These are phyloP conservation scores for Ascochyta koolunga DNA, from an alignment of 2,329 filamentous ascomycete genomes.

Conservation along the genomic window DNA sequence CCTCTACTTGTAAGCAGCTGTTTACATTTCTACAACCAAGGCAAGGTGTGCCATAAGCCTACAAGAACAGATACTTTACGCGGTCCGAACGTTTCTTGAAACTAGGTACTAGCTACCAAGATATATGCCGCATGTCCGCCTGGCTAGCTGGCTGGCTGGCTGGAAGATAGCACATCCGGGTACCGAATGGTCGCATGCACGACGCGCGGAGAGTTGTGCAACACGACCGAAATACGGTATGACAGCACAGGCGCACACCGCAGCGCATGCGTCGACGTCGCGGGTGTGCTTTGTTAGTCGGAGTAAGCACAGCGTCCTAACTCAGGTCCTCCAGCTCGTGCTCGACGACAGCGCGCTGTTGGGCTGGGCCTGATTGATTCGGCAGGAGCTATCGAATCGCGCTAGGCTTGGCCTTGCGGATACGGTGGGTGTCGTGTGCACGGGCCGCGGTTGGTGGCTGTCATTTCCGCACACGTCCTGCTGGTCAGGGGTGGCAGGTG, in stretches of 20 bases:
- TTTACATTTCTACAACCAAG: too few species aligned
- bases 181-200: background rate
- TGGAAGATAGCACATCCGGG: background rate
- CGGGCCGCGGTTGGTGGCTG: conserved; percentile 9
- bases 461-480: conserved; percentile 16
- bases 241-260: background rate
- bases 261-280: background rate
- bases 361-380: conserved; percentile 4
- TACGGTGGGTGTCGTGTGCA: conserved; percentile 7
- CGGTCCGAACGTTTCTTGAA: too few species aligned
- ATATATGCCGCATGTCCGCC: too few species aligned
- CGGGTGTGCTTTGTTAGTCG: background rate
- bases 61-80: too few species aligned
- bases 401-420: conserved; percentile 5
- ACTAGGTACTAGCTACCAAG: too few species aligned
- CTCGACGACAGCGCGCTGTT: background rate
- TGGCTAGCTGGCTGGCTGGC: background rate
- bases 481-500: conserved; percentile 10
- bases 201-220: conserved; percentile 7
- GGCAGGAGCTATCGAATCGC: conserved; percentile 12
- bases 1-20: too few species aligned
- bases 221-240: background rate
- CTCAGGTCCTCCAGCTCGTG: conserved; percentile 6
- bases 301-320: background rate
- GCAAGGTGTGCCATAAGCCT: too few species aligned